Conservation (phyloP, 2,329 filamentous ascomycete genomes). For the Lachnellula arida region DNA sequence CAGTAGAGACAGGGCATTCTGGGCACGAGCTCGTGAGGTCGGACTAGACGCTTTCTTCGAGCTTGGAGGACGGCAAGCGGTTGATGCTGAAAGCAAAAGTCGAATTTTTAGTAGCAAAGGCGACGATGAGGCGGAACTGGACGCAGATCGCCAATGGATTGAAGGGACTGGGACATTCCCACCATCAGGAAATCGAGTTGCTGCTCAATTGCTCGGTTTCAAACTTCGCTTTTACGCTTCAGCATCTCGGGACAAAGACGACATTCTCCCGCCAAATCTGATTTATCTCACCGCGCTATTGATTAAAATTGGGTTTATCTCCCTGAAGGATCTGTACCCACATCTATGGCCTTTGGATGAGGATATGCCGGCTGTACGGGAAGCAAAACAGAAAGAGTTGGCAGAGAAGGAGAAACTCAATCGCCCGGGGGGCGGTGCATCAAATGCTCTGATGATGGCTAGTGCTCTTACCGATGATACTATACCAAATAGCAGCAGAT, state of each 20-base stretch:
- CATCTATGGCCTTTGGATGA: constrained; percentile 86
- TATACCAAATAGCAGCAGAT: constrained; percentile 40
- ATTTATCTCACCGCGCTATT: constrained; percentile 87
- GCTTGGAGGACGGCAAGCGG: constrained; percentile 67
- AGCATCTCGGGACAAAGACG: constrained; percentile 65
- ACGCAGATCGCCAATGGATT: constrained; percentile 69
- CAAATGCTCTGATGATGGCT: constrained; percentile 83
- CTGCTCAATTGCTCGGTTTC: constrained; percentile 92
- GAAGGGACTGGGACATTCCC: constrained; percentile 74
- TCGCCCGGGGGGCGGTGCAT: constrained; percentile 62
- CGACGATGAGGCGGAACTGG: constrained; percentile 37
- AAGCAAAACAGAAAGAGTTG: constrained; percentile 68
- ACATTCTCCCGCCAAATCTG: constrained; percentile 83
- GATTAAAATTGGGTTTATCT: constrained; percentile 97
- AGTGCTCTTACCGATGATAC: constrained; percentile 84
- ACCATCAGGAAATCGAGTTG: constrained; percentile 81
- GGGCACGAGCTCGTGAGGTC: constrained; percentile 69
- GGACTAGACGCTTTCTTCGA: constrained; percentile 87
- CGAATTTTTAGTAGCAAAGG: constrained; percentile 40
- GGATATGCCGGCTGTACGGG: constrained; percentile 70
- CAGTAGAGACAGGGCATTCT: constrained; percentile 71
- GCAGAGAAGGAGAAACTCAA: constrained; percentile 70
- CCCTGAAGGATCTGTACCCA: constrained; percentile 82
- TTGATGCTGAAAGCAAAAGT: constrained; percentile 50
- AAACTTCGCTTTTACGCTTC: constrained; percentile 95